Evolutionary conservation across 2,329 filamentous ascomycete genomes (phyloP).

Genomic region (Aureobasidium sp.): DNA sequence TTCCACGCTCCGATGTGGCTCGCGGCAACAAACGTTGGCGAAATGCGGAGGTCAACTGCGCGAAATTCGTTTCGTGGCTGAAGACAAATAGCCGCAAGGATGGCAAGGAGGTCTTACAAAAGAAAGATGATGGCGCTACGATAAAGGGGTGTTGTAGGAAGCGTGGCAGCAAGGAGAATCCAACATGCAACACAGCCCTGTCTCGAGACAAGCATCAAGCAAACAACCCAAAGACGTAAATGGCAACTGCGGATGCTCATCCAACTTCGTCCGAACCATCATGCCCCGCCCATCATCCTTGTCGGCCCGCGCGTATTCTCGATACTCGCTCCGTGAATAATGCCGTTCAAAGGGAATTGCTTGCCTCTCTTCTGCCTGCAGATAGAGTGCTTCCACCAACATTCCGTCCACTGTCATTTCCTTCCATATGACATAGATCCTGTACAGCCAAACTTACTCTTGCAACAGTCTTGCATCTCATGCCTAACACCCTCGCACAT

Average conservation of each 20-base stretch:
- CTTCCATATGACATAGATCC: neutral
- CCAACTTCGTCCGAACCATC: neutral
- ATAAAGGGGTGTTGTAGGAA: neutral
- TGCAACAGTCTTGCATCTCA: neutral
- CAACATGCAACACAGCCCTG: neutral
- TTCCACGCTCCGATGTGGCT: neutral
- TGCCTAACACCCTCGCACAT: neutral
- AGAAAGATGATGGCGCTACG: neutral
- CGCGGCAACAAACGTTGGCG: neutral
- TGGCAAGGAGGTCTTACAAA: neutral
- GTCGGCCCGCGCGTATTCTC: neutral
- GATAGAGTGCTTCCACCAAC: conserved; percentile 3
- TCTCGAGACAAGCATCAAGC: neutral
- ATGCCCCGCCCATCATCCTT: neutral
- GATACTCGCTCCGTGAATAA: neutral
- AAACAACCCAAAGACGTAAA: neutral
- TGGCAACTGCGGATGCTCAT: conserved; percentile 2
- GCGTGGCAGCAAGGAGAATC: neutral
- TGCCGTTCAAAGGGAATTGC: neutral
- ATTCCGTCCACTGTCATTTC: neutral
- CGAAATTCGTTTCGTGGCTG: neutral
- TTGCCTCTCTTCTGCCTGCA: neutral
- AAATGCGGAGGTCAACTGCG: neutral
- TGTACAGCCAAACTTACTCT: neutral
- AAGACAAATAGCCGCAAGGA: neutral